phyloP scores from a whole-genome alignment of 352 stramenopile species.

The Phytopythium montanum region DNA sequence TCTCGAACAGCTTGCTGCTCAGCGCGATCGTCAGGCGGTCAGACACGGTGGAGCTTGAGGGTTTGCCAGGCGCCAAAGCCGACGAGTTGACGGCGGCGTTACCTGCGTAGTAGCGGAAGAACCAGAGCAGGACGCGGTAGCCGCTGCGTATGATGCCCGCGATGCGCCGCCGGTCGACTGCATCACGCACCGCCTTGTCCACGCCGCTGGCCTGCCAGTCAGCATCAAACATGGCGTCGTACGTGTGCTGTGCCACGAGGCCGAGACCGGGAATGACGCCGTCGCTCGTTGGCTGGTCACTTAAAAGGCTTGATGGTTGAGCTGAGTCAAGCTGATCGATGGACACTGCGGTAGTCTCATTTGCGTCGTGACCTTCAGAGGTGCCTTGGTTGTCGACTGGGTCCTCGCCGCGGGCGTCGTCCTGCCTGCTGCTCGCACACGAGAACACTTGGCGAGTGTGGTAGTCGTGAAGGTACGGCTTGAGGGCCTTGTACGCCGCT shows the following conservation, averaged over 20 bases:
- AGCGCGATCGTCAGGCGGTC: slow-evolving; percentile 6
- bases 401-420: not conserved
- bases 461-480: slow-evolving; percentile 58
- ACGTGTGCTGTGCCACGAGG: slow-evolving; percentile 22
- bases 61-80: not conserved
- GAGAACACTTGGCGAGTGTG: slow-evolving; percentile 61
- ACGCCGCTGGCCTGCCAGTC: slow-evolving; percentile 52
- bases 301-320: not conserved
- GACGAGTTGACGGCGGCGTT: slow-evolving; percentile 7
- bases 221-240: slow-evolving; percentile 42
- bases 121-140: slow-evolving; percentile 61
- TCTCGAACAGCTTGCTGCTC: slow-evolving; percentile 34
- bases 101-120: slow-evolving; percentile 57
- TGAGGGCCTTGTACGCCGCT: slow-evolving; percentile 28
- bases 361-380: not conserved
- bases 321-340: not conserved
- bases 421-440: slow-evolving; percentile 16
- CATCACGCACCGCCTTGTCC: slow-evolving; percentile 54
- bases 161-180: slow-evolving; percentile 63
- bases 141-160: slow-evolving; percentile 27
- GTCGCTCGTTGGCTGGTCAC: not conserved
- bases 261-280: slow-evolving; percentile 17
- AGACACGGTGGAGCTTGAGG: slow-evolving; percentile 8
- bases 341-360: not conserved
- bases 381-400: not conserved